Base-by-base conservation (phyloP, 2,329 filamentous ascomycete species). In the Fusarium annulatum region DNA sequence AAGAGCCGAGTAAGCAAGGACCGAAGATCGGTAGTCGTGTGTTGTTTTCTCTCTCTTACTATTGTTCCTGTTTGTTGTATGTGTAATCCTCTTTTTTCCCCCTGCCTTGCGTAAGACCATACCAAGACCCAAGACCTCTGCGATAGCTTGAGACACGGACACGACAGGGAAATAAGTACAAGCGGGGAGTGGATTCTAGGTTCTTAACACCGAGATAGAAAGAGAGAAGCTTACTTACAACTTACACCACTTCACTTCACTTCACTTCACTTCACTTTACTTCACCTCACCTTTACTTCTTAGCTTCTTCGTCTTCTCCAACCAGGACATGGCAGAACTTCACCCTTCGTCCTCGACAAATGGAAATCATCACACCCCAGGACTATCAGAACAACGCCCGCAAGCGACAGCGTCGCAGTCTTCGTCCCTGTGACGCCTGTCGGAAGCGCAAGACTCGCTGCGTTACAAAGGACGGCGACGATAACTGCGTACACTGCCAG, bases 401-500 rank as follows among this genome's bases (percentile, higher is more conserved):
- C 53, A 80, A 80, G 71, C 77, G 79, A 14, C 79, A 76, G 60
- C 76, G 77, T 26, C 78, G 79, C 51, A 79, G 75, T 46, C 69
- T 73, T 16, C 73, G 79, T 28, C 80, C 80, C 36, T 81, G 80
- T 68, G 80, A 81, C 42, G 77, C 80, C 53, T 81, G 80, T 46
- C 79, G 80, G 39, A 80, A 78, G 74, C 73, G 80, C 57, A 81
- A 81, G 69, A 79, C 78, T 53, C 78, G 79, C 55, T 81, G 79
- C 69, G 77, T 81, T n/a, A 79, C 76, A 30, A 77, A 78, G 45
- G 73, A 79, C n/a, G 78, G 77, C 57, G 73, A 79, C 21, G 67
- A 71, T 16, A 71, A 77, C 49, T 79, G 78, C 64, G 75, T 79
- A 26, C 76, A 79, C 52, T 79, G 78, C 69, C 77, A 78, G 68